These are phyloP conservation scores for Pseudonitzschia pungens DNA, from an alignment of 108 stramenopile genomes.

Conservation along the genomic window DNA sequence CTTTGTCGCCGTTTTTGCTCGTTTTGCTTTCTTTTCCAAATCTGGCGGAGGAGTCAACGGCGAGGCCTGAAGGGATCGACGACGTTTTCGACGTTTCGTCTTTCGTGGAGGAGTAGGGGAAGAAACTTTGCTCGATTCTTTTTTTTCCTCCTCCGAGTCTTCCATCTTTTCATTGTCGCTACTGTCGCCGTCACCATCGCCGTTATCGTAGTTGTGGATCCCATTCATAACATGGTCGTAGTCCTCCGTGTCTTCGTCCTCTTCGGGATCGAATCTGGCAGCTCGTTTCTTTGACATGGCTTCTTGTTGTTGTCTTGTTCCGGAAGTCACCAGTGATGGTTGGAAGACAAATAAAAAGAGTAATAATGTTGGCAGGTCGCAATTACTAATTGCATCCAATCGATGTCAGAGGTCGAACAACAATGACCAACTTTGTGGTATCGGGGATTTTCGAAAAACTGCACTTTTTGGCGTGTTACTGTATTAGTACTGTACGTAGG, in stretches of 20 bases:
- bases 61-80: slow-evolving; percentile 35
- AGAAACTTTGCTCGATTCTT: background rate
- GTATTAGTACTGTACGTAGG: too few species aligned
- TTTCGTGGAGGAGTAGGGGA: slow-evolving; percentile 11
- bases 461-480: too few species aligned
- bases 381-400: too few species aligned
- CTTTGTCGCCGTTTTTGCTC: slow-evolving; percentile 3
- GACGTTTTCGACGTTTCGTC: slow-evolving; percentile 40
- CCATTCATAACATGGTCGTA: slow-evolving; percentile 15
- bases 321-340: too few species aligned
- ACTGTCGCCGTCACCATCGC: background rate
- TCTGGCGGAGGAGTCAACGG: slow-evolving; percentile 37
- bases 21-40: slow-evolving; percentile 3
- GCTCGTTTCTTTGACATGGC: slow-evolving; percentile 9
- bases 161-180: slow-evolving; percentile 20
- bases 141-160: slow-evolving; percentile 15
- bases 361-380: too few species aligned
- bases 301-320: background rate
- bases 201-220: slow-evolving; percentile 24
- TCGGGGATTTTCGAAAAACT: too few species aligned
- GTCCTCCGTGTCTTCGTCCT: slow-evolving; percentile 17
- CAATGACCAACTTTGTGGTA: too few species aligned
- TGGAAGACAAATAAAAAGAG: too few species aligned
- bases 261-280: slow-evolving; percentile 10
- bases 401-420: too few species aligned